Conservation (phyloP, 116 monocot species). For the Papilionanthe hybrid region DNA sequence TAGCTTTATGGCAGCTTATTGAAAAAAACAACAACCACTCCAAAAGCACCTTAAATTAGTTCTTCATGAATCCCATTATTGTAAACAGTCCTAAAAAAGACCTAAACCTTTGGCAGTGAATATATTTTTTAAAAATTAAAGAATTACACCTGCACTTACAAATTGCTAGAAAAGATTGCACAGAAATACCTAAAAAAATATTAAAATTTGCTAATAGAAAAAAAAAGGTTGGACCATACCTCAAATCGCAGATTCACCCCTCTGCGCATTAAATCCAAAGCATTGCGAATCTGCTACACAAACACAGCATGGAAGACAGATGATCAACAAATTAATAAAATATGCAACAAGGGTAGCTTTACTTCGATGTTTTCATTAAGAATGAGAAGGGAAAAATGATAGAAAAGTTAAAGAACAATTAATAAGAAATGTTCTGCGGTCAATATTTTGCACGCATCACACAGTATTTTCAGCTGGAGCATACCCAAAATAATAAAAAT, state of each 20-base stretch:
- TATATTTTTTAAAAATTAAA: background rate
- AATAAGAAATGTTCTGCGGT: background rate
- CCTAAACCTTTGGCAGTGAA: background rate
- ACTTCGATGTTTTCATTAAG: background rate
- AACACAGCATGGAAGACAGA: background rate
- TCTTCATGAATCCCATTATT: background rate
- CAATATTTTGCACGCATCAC: background rate
- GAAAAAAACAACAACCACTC: no score
- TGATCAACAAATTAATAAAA: background rate
- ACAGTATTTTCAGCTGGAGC: background rate
- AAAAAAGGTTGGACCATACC: conserved; percentile 27
- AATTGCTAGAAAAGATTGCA: background rate
- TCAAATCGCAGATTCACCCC: conserved; percentile 53
- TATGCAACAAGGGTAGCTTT: background rate
- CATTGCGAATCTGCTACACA: conserved; percentile 48
- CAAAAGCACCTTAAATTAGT: no score
- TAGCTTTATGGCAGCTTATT: no score
- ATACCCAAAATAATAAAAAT: background rate
- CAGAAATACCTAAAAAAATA: background rate
- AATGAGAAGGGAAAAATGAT: background rate
- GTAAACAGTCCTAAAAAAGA: background rate
- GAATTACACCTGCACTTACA: background rate
- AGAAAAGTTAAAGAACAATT: background rate
- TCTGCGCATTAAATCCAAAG: conserved; percentile 52
- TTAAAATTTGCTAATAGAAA: background rate